Base-by-base conservation (phyloP, 345 rosid genomes). In the Trapa bicornis region DNA sequence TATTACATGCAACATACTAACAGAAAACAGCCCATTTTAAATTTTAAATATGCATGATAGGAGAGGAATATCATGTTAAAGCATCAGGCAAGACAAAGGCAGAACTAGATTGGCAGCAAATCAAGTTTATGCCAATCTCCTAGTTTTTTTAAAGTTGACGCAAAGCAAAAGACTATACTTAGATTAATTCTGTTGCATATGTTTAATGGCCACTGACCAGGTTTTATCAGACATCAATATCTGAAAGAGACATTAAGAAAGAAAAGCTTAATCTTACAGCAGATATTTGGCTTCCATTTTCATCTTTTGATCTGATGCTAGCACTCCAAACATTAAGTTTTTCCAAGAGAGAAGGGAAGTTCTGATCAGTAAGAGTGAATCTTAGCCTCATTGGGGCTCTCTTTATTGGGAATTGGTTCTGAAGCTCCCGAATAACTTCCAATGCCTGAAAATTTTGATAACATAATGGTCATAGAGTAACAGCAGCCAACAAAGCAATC, bases 341-440 rank as follows among this genome's bases (percentile, higher is more conserved):
- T 71, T 84, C 96, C 62, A 81, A 45, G 37, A 91, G 86, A 54
- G 85, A 66, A 29, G 85, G 48, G 47, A 75, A 72, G 71, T 74
- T 82, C 36, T 75, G 79, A 35, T 73, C 74, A 38, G 89, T 75
- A 58, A 87, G 75, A 42, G 78, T 77, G 71, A 94, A 85, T 54
- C 87, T 83, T 37, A 91, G 73, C 72, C 92, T 83, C 97, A 94
- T 94, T 2, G 99, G 97, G 69, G 99, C 86, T 52, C 99, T 78
- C 75, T 85, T 89, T 56, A 94, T 81, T 1, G 99, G 99, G 72
- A 80, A 94, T n/a, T 89, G 92, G 78, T 91, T 89, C 75, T 94
- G 91, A 74, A 94, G 89, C 83, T 94, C 91, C 52, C 91, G 91
- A 61, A 94, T 94, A 64, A 94, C 89, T 68, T 91, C 99, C 50